Base-by-base conservation (phyloP, 2,329 filamentous ascomycete species). In the Cercospora sp. region DNA sequence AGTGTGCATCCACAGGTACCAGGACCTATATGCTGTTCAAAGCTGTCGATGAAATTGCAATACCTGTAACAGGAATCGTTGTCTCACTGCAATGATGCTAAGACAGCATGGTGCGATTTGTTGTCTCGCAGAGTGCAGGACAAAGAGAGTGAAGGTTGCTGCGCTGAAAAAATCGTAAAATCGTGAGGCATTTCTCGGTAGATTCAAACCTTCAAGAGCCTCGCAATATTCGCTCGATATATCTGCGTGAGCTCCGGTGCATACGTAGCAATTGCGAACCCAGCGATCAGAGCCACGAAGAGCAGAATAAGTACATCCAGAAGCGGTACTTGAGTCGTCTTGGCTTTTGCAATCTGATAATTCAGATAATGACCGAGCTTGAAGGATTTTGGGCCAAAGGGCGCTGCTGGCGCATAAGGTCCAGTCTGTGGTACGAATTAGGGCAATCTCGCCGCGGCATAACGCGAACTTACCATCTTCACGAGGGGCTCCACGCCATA, bases 401-500 rank as follows among this genome's bases (percentile, higher is more conserved):
- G 71, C 12, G 65, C 64, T 16, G 64, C 60, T n/a, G 71, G 71
- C 9, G 71, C 71, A 33, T 61, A 67, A 31, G 70, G 70, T 20
- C 71, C 71, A 12, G 66, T 63, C 69, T 70, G 30, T 18, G 23
- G 1, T 1, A 30, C 30, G 30, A 5, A 36, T 64, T 36, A 63
- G 60, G 26, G 33, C 26, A 16, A 1, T 7, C 13, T 26, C 6
- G 8, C 33, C 16, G 7, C 28, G 57, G 28, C 18, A 5, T 45
- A 3, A 28, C 4, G 16, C 20, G 13, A 36, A 13, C 67, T 62
- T 28, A 81, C 76, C 78, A 82, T 81, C 73, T 83, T 83, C 74
- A 78, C 79, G 55, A 83, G 69, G 13, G 82, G 81, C 69, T 72
- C 73, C 0, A 83, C 75, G 0, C 70, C 72, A 36, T 83, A 74